Base-by-base conservation (phyloP, 495 filamentous ascomycete species). In the Penicillium tannophilum region DNA sequence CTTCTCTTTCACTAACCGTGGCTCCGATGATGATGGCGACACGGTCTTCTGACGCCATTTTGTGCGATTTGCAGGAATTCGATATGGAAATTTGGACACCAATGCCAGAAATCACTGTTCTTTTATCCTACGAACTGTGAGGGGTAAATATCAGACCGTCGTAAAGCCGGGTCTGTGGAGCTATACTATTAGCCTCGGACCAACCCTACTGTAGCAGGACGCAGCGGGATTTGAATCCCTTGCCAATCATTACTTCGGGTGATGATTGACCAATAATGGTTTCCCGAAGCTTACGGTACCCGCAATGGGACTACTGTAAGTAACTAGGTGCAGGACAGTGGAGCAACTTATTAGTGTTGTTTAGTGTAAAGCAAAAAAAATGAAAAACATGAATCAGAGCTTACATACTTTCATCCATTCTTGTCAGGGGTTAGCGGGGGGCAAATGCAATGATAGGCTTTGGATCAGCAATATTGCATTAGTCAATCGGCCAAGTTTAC, bases 1-100 rank as follows among this genome's bases (percentile, higher is more conserved):
- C 2, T 41, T 19, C 16, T 19, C 35, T 58, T 44, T 45, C 20
- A 67, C 65, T 67, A n/a, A 65, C 65, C 44, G 65, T 67, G 30
- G 62, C 65, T 14, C 65, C 65, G 19, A 58, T 52, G 33, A 67
- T 20, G 30, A 67, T 62, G 8, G 62, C 65, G n/a, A 67, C 65
- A 16, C 59, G 56, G 5, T 42, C 35, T 59, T 67, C 65, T 44
- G 52, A 60, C 26, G 39, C 54, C 63, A 66, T 66, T 20, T 28
- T 48, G 39, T n/a, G 28, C 2, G n/a, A 36, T 36, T 36, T 36
- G 8, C 12, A 36, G 2, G 20, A 23, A 1, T 12, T 11, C 2
- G 33, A 14, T 36, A 36, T 28, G 28, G 28, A 36, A 23, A 23
- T 2, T 11, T 36, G 33, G 10, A 14, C 1, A 35, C 2, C 9